phyloP scores from a whole-genome alignment of 306 rosid genomes.

The Vigna mungo region DNA sequence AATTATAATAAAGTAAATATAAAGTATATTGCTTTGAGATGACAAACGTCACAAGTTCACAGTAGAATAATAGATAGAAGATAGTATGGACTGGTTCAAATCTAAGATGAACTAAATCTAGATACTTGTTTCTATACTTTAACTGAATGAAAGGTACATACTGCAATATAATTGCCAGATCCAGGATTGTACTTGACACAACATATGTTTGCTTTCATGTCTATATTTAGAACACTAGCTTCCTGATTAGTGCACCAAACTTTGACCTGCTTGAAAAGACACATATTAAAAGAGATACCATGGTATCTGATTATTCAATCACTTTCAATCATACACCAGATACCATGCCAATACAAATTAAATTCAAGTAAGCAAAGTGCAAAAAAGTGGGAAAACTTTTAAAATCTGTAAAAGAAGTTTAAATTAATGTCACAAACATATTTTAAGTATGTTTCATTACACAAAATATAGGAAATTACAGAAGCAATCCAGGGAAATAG shows the following conservation, averaged over 20 bases:
- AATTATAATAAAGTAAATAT: background rate
- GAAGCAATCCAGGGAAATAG: constrained; percentile 23
- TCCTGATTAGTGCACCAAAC: constrained; percentile 97
- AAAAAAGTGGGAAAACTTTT: constrained; percentile 10
- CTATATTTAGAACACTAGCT: constrained; percentile 87
- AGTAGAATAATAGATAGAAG: constrained; percentile 41
- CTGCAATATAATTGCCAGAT: constrained; percentile 87
- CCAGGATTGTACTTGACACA: constrained; percentile 98
- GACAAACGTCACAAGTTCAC: constrained; percentile 26
- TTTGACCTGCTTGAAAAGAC: constrained; percentile 73
- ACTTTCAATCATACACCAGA: too few relatives aligned
- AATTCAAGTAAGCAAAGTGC: constrained; percentile 9
- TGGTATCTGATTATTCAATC: too few relatives aligned
- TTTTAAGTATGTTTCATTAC: background rate
- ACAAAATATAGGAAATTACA: constrained; percentile 25
- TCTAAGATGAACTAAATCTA: constrained; percentile 22
- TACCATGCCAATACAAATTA: constrained; percentile 12
- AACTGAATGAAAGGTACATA: constrained; percentile 54
- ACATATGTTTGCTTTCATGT: constrained; percentile 99
- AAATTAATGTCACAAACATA: constrained; percentile 7
- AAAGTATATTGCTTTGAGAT: constrained; percentile 37
- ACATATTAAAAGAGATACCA: background rate
- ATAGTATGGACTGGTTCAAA: constrained; percentile 32
- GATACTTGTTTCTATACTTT: constrained; percentile 29
- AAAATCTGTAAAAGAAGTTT: background rate